Base-by-base conservation (phyloP, 768 basidiomycete species). In the Suillus alpinus region DNA sequence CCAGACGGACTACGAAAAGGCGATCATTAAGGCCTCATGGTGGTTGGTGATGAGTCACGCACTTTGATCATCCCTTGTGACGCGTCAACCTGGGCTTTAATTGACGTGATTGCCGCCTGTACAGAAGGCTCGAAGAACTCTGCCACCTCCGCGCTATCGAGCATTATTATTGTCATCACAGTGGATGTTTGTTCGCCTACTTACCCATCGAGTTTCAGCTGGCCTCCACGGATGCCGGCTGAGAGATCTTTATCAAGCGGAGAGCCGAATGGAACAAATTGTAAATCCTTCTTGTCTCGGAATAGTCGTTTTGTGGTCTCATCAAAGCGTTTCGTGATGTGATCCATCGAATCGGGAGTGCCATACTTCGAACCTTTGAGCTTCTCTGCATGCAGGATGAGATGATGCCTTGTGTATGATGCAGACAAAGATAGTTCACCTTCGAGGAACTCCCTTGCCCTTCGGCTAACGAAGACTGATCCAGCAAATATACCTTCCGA, bases 241-340 rank as follows among this genome's bases (percentile, higher is more conserved):
- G 75, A 60, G 4, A 72, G 31, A 68, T 92, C 90, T 75, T 88
- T 91, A 70, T 92, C 90, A 4, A 91, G 78, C 0, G 90, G 90
- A 1, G 88, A 88, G 26, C 90, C 90, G 67, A 92, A 92, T 0
- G 80, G 83, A 36, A 92, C 83, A 66, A 87, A 92, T 69, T 91
- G 89, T 18, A 83, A 65, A 13, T 88, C 86, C 49, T 81, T 82
- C 66, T 79, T 80, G 62, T 89, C 86, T 3, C 89, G 82, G 71
- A 92, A 92, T 0, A 91, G 73, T 32, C 89, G 83, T 69, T 92
- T 92, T 4, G 90, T 92, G 0, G 89, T 91, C 71, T 92, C 90
- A 59, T 92, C 89, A 70, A 92, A 92, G 16, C 85, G 82, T 64
- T 86, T 85, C 5, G 90, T 87, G 67, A 92, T 90, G 66, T 92